phyloP scores from a whole-genome alignment of 305 asterid genomes.

The Fraxinus latifolia region DNA sequence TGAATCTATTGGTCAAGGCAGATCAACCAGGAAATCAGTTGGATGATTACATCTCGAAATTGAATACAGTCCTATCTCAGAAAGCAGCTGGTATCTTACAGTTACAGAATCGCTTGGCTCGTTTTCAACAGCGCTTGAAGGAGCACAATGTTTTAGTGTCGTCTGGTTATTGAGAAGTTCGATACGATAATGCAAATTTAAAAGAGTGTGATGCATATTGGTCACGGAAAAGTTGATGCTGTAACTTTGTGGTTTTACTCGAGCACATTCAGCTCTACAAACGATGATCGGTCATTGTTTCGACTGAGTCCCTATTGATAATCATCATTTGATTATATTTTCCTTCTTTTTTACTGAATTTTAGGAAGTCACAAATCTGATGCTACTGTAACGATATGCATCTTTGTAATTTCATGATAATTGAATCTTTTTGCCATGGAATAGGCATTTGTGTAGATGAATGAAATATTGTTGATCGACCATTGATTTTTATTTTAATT shows the following conservation, averaged over 20 bases:
- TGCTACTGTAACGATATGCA: neutral
- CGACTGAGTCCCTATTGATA: neutral
- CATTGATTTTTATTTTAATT: too few relatives aligned
- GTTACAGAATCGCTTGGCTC: constrained; percentile 78
- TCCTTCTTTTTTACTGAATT: neutral
- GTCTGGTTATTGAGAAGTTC: constrained; percentile 51
- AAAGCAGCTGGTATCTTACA: constrained; percentile 82
- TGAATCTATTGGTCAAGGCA: constrained; percentile 88
- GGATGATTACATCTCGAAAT: constrained; percentile 64
- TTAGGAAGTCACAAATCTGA: neutral
- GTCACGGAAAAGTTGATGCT: constrained; percentile 2
- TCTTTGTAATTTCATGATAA: neutral
- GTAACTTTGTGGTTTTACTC: neutral
- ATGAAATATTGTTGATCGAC: too few relatives aligned
- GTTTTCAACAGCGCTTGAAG: constrained; percentile 69
- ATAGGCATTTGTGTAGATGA: neutral
- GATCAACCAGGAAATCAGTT: constrained; percentile 92
- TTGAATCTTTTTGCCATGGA: neutral
- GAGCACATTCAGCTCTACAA: neutral
- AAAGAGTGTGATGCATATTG: constrained; percentile 17
- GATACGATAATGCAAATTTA: constrained; percentile 17
- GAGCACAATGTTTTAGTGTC: constrained; percentile 90
- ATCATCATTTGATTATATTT: neutral
- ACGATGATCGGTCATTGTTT: neutral
- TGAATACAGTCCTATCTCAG: constrained; percentile 78